Conservation (phyloP, 2,329 filamentous ascomycete species). For the Aspergillus nomiae region DNA sequence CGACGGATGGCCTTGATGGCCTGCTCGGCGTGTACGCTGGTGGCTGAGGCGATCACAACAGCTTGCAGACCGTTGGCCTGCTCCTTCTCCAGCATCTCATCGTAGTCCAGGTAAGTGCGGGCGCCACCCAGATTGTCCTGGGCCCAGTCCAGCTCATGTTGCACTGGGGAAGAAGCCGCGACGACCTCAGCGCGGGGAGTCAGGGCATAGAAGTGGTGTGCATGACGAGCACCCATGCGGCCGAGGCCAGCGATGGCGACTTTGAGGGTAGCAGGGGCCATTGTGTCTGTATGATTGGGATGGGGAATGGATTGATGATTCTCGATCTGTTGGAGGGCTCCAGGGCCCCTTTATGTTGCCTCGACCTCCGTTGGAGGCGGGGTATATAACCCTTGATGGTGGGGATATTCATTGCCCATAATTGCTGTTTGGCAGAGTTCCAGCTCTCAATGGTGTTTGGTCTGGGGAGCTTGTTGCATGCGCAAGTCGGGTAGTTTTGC, state of each 20-base stretch:
- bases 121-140: slow-evolving; percentile 51
- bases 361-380: neutral
- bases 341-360: neutral
- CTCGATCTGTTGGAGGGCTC: neutral
- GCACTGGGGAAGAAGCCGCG: slow-evolving; percentile 48
- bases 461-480: neutral
- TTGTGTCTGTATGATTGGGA: neutral
- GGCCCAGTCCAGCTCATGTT: slow-evolving; percentile 51
- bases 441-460: neutral
- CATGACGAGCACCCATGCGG: slow-evolving; percentile 51
- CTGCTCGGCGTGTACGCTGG: slow-evolving; percentile 58
- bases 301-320: neutral
- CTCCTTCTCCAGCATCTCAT: slow-evolving; percentile 55
- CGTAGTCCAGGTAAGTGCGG: slow-evolving; percentile 53
- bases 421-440: neutral
- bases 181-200: slow-evolving; percentile 52
- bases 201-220: slow-evolving; percentile 47
- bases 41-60: slow-evolving; percentile 55
- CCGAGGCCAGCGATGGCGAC: slow-evolving; percentile 48
- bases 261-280: slow-evolving; percentile 26
- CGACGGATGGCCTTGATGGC: slow-evolving; percentile 57
- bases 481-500: neutral
- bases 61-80: slow-evolving; percentile 47
- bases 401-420: neutral
- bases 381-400: neutral